Evolutionary conservation across 2,329 filamentous ascomycete species (phyloP), one percentile per base, ranked within the genome.

Genomic region (Exophiala oligosperma): DNA sequence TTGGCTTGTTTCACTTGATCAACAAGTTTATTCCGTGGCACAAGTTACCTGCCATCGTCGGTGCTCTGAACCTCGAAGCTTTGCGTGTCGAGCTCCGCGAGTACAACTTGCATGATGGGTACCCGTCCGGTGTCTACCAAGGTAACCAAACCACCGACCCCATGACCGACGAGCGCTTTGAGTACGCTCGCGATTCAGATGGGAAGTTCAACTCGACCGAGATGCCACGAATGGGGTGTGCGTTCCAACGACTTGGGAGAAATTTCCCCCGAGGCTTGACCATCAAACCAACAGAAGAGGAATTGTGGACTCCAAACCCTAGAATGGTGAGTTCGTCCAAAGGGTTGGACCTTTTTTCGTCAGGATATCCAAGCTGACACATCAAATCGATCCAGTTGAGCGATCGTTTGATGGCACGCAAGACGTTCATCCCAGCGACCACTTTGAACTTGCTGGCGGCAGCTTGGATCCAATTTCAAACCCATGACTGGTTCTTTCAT

Each of bases 401-500:
- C 17, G 69, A 78, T 46, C 67, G 65, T 41, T 71, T 80, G 54
- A 69, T 80, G 69, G 71, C 70, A 21, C 69, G 77, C 7, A 71
- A 74, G n/a, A 68, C 66, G 2, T 79, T 79, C 61, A 76, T 75
- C 24, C 76, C 76, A 2, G 77, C 77, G 0, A 79, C 75, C 0
- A 76, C 70, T 1, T 55, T 79, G 56, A 80, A 80, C 55, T 60
- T 80, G 40, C 67, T 80, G 5, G 77, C 77, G 2, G 77, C 77
- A 12, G 77, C 77, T 1, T 80, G 77, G 76, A 79, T 79, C n/a
- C 77, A 80, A 61, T 79, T 79, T 52, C 76, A 79, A 55, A 73
- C 73, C 0, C 77, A 79, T 54, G 76, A 77, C 57, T 78, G 75
- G 75, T 56, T 56, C 48, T 38, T 52, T 24, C 54, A 56, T 38